Evolutionary conservation across 129 eudicot species (phyloP).

Genomic region (Escallonia rubra): DNA sequence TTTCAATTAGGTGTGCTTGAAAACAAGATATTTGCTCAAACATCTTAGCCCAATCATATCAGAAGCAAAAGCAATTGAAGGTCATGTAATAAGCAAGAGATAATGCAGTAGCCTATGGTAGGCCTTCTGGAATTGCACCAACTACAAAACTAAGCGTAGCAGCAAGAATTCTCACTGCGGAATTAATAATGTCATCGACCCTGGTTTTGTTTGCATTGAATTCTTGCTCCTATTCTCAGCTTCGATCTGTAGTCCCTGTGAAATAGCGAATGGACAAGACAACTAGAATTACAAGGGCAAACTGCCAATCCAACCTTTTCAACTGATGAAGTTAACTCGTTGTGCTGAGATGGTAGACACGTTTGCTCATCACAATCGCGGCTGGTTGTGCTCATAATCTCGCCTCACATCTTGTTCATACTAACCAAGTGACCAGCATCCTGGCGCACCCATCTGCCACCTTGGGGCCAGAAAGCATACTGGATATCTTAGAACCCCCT

Average conservation of each 20-base stretch:
- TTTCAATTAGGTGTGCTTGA: too few relatives aligned
- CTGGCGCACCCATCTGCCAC: constrained; percentile 44
- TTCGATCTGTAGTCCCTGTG: constrained; percentile 22
- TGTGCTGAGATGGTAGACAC: constrained; percentile 6
- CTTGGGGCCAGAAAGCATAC: constrained; percentile 44
- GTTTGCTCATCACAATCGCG: constrained; percentile 28
- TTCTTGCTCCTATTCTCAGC: constrained; percentile 23
- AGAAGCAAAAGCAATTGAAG: too few relatives aligned
- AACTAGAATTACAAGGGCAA: constrained; percentile 31
- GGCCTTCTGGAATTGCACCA: constrained; percentile 44
- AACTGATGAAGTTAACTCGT: constrained; percentile 30
- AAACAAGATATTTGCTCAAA: too few relatives aligned
- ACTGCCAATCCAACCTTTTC: constrained; percentile 38
- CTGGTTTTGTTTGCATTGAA: constrained; percentile 30
- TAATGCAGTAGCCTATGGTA: constrained; percentile 40
- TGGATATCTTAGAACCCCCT: too few relatives aligned
- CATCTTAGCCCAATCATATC: too few relatives aligned
- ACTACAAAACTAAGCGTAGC: constrained; percentile 42
- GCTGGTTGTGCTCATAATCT: constrained; percentile 34
- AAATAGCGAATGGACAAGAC: constrained; percentile 34
- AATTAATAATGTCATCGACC: constrained; percentile 25
- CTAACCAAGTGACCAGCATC: constrained; percentile 46
- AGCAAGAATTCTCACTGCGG: constrained; percentile 30
- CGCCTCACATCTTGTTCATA: constrained; percentile 46
- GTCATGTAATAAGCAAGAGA: constrained; percentile 35